phyloP scores from a whole-genome alignment of 768 basidiomycete genomes.

The Russula ochroleuca region DNA sequence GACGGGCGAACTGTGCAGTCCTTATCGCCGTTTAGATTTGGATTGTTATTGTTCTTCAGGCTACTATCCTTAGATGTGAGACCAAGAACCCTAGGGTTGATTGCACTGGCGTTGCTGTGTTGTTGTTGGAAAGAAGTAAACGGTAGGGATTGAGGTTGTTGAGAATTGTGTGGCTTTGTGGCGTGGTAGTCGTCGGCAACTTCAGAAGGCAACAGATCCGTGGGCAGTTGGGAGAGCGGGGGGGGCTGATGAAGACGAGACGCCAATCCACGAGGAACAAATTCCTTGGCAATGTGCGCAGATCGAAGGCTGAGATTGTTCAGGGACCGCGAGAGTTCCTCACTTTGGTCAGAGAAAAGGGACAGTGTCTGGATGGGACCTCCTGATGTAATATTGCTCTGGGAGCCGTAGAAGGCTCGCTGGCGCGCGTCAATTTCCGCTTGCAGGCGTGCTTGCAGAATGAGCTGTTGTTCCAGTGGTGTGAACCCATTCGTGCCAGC shows the following conservation, averaged over 20 bases:
- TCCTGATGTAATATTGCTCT: conserved; percentile 9
- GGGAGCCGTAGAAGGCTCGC: conserved; percentile 20
- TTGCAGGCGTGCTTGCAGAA: conserved; percentile 26
- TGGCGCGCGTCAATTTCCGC: conserved; percentile 25
- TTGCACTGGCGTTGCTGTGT: conserved; percentile 2
- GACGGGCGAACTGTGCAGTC: conserved; percentile 13
- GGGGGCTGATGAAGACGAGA: conserved; percentile 13
- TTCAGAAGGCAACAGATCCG: conserved; percentile 12
- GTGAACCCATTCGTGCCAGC: conserved; percentile 26
- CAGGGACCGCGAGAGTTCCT: conserved; percentile 18
- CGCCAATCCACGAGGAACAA: conserved; percentile 24
- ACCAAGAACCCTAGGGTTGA: conserved; percentile 19
- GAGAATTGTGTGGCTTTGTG: conserved; percentile 8
- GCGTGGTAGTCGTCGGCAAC: conserved; percentile 8
- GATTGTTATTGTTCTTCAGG: conserved; percentile 10
- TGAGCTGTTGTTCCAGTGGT: conserved; percentile 28
- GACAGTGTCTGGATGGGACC: conserved; percentile 1
- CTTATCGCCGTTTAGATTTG: conserved; percentile 14
- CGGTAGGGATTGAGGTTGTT: conserved; percentile 3
- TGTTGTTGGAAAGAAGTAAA: conserved; percentile 16
- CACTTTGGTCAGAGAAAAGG: conserved; percentile 10
- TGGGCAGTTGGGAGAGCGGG: conserved; percentile 10
- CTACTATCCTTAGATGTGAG: conserved; percentile 16
- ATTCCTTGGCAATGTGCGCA: conserved; percentile 24
- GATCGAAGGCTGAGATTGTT: conserved; percentile 21